Evolutionary conservation across 2,329 filamentous ascomycete species (phyloP).

Genomic region (Corinectria fuckeliana): DNA sequence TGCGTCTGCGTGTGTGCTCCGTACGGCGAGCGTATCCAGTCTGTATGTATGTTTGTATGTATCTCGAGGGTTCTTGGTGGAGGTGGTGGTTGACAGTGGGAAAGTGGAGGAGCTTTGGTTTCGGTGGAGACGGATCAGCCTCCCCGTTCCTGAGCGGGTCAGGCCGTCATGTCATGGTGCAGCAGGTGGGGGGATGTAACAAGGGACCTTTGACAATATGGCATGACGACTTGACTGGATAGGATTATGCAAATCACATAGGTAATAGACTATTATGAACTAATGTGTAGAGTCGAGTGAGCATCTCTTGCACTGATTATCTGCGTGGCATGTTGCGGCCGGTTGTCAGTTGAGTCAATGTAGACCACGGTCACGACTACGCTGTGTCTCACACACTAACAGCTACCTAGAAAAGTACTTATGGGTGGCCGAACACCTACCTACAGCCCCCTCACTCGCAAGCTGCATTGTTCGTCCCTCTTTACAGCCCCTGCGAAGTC

Average conservation of each 20-base stretch:
- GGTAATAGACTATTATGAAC: no score
- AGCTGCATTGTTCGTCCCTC: no score
- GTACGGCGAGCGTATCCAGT: background rate
- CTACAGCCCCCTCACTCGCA: background rate
- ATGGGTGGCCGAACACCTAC: background rate
- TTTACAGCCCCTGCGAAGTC: no score
- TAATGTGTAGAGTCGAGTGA: background rate
- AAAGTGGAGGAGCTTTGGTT: background rate
- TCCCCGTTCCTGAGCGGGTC: background rate
- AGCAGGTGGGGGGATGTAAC: background rate
- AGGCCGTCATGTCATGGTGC: background rate
- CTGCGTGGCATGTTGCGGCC: background rate
- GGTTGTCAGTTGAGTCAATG: background rate
- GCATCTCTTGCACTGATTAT: background rate
- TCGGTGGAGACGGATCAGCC: background rate
- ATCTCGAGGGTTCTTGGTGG: background rate
- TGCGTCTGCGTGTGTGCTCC: background rate
- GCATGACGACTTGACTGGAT: no score
- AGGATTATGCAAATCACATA: background rate
- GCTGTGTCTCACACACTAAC: background rate
- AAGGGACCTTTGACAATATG: background rate
- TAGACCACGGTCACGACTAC: background rate
- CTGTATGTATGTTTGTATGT: constrained; percentile 41
- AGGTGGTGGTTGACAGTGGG: constrained; percentile 5
- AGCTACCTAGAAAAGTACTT: no score